A percentile compares a stretch with the other conserved stretches of the same genome.
phyloP scores from a whole-genome alignment of 169 alveolate species.

The Plasmodium ovale region DNA sequence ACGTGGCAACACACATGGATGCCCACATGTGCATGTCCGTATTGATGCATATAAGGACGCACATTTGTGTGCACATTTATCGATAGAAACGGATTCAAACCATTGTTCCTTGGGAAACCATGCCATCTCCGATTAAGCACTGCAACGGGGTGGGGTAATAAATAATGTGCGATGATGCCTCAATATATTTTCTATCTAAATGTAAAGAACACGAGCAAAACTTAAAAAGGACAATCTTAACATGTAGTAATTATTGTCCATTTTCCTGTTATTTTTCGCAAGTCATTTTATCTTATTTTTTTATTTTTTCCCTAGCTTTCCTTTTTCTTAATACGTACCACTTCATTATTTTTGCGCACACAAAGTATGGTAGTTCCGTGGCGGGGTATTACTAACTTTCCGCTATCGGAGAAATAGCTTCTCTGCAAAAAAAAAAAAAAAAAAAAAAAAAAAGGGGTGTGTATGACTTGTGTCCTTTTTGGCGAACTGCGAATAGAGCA shows the following conservation, averaged over 20 bases:
- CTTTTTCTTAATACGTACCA: slow-evolving; percentile 57
- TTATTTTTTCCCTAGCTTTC: not conserved
- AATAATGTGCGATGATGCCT: slow-evolving; percentile 1
- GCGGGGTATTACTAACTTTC: slow-evolving; percentile 76
- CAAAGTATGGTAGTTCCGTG: slow-evolving; percentile 84
- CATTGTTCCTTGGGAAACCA: slow-evolving; percentile 85
- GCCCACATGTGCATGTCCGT: too few relatives aligned
- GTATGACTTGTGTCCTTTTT: too few relatives aligned
- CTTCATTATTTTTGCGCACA: slow-evolving; percentile 81
- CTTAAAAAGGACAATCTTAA: too few relatives aligned
- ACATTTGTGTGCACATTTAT: slow-evolving; percentile 5
- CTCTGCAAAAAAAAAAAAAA: slow-evolving; percentile 43
- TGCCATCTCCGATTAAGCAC: slow-evolving; percentile 85
- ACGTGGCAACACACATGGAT: too few relatives aligned
- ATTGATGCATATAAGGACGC: not conserved
- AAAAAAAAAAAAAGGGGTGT: not conserved
- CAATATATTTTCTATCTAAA: slow-evolving; percentile 18
- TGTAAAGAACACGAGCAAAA: not conserved
- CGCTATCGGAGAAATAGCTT: slow-evolving; percentile 62
- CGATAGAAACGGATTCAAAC: slow-evolving; percentile 46
- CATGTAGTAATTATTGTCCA: too few relatives aligned
- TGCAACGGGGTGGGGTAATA: slow-evolving; percentile 26
- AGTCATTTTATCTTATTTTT: not conserved
- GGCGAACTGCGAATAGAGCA: too few relatives aligned
- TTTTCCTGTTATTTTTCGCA: too few relatives aligned